Conservation (phyloP, 2,329 filamentous ascomycete genomes). For the Fusarium floridanum region DNA sequence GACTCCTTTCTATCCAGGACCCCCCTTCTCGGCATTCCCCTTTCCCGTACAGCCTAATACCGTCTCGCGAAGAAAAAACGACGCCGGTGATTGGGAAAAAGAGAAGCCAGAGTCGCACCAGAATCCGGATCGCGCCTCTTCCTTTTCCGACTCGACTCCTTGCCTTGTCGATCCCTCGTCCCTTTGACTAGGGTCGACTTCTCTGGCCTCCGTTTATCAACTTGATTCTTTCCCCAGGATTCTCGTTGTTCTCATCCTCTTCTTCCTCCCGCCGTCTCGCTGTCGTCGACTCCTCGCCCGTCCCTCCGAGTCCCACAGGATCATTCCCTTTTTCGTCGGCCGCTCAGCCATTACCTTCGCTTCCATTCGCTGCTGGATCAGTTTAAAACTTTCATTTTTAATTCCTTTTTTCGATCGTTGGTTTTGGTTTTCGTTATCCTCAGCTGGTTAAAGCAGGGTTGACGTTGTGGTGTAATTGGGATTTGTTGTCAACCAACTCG, state of each 20-base stretch:
- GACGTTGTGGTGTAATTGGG: neutral
- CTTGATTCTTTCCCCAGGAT: conserved; percentile 22
- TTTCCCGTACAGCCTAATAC: conserved; percentile 30
- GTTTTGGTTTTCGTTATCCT: conserved; percentile 21
- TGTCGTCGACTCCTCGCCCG: conserved; percentile 31
- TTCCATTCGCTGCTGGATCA: conserved; percentile 69
- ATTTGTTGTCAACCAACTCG: neutral
- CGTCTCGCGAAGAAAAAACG: conserved; percentile 9
- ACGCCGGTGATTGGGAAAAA: conserved; percentile 6
- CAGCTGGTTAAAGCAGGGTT: neutral
- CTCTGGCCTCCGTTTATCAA: conserved; percentile 39
- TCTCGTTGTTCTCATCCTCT: conserved; percentile 26
- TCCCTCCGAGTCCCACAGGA: conserved; percentile 15
- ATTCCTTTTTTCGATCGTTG: conserved; percentile 24
- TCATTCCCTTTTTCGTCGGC: conserved; percentile 30
- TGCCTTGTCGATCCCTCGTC: conserved; percentile 1
- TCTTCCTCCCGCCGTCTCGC: conserved; percentile 37
- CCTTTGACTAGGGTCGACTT: neutral
- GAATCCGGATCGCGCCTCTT: conserved; percentile 34
- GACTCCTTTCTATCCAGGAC: too few relatives aligned
- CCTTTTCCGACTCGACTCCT: conserved; percentile 10
- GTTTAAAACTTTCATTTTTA: conserved; percentile 58
- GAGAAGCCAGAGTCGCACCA: conserved; percentile 26
- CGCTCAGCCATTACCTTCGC: conserved; percentile 40
- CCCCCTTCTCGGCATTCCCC: conserved; percentile 31